Base-by-base conservation (phyloP, 257 asterid species). In the Jaltomata sinuosa region DNA sequence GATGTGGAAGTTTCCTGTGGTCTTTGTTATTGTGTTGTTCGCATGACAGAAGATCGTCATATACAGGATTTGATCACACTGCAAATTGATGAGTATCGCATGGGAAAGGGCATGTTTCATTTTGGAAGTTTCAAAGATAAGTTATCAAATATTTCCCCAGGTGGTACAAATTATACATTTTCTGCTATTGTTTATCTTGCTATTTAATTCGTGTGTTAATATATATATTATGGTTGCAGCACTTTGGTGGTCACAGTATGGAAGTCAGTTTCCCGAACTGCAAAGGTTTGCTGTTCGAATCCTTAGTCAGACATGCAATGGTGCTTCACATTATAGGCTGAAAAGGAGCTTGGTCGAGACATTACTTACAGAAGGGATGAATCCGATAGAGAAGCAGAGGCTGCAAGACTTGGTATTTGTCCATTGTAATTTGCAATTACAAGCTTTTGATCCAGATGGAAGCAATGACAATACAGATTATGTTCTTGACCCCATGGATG, bases 1-100 rank as follows among this genome's bases (percentile, higher is more conserved):
- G 97, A 91, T 36, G 82, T 86, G 4, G 97, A 94, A 86, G 95
- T 93, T 34, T 83, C 85, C 11, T 86, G 78, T 2, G 98, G 97
- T 8, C 68, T 91, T 50, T 31, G 55, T 21, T 81, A 65, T 61
- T 92, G 92, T 76, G 21, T 93, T 9, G 86, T 85, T 19, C 85
- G 89, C 14, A 69, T 89, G 67, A 27, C 85, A 8, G 79, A 34
- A 32, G 89, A 91, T 84, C 53, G 3, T 1, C 45, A 7, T 0
- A 25, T 52, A 47, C 90, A 87, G 45, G 87, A 88, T 81, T 81
- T 42, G 72, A 71, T 91, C 42, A 45, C 62, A 25, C 9, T 54
- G 40, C 91, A 91, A 84, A 9, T 91, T 85, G 93, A 88, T 19
- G 31, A 62, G 65, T 93, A 90, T 31, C 79, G 85, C n/a, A 22